Conservation (phyloP, 345 rosid genomes). For the Eucalyptus curtisii region DNA sequence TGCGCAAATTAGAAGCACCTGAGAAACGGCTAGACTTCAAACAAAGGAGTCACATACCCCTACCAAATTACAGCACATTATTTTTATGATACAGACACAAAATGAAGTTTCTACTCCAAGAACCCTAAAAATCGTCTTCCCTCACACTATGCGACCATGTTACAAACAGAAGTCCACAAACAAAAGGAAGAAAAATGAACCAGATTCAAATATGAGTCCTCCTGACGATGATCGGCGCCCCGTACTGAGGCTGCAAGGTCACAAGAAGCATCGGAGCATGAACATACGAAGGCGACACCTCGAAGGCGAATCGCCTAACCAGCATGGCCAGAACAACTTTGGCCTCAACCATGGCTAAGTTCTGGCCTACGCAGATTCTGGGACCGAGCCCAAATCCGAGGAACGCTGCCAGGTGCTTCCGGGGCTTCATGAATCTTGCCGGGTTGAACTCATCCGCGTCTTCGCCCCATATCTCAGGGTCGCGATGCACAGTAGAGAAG, state of each 20-base stretch:
- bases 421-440: not conserved
- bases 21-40: not conserved
- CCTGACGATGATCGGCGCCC: slow-evolving; percentile 44
- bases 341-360: slow-evolving; percentile 32
- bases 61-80: not conserved
- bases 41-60: not conserved
- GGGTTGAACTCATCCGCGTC: slow-evolving; percentile 67
- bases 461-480: slow-evolving; percentile 51
- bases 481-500: slow-evolving; percentile 33
- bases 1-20: not conserved
- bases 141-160: not conserved
- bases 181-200: not conserved
- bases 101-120: not conserved
- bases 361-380: slow-evolving; percentile 42
- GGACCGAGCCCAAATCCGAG: slow-evolving; percentile 50
- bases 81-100: not conserved
- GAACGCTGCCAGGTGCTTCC: slow-evolving; percentile 26
- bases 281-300: slow-evolving; percentile 42
- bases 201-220: slow-evolving; percentile 4
- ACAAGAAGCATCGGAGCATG: slow-evolving; percentile 57
- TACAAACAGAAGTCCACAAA: not conserved
- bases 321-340: slow-evolving; percentile 49
- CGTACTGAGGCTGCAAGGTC: slow-evolving; percentile 52
- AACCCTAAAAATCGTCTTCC: not conserved
- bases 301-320: slow-evolving; percentile 28